Conservation (phyloP, 1,284 basidiomycete genomes). For the Leccinum colubrinum region DNA sequence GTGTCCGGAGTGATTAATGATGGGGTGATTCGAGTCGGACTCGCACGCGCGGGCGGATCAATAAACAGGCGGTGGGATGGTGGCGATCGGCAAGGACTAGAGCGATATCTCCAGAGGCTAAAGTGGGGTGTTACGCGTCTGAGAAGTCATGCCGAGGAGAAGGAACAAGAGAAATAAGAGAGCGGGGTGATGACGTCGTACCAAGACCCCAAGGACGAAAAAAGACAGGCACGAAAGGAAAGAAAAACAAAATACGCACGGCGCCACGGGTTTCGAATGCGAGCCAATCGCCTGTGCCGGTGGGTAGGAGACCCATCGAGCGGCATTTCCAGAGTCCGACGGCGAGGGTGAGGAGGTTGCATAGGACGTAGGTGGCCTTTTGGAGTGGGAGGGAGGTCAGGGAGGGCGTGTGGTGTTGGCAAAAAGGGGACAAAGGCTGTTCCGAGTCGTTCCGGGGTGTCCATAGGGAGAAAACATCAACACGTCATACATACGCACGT, state of each 20-base stretch:
- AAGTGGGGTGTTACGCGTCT: neutral
- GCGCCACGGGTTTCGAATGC: slow-evolving; percentile 80
- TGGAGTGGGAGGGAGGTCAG: slow-evolving; percentile 58
- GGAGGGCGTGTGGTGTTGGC: slow-evolving; percentile 42
- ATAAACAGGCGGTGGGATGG: no score
- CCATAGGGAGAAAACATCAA: neutral
- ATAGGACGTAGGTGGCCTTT: slow-evolving; percentile 66
- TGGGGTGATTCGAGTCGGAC: no score
- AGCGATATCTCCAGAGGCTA: neutral
- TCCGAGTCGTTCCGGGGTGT: neutral
- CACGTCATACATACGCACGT: neutral
- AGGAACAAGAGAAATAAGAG: neutral
- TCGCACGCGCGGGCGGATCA: no score
- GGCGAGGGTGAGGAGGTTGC: slow-evolving; percentile 71
- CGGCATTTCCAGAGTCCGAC: slow-evolving; percentile 90
- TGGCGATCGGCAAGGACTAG: slow-evolving; percentile 1
- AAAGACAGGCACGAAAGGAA: neutral
- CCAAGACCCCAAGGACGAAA: neutral
- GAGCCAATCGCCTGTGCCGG: slow-evolving; percentile 88
- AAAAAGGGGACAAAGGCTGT: slow-evolving; percentile 66
- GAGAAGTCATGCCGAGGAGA: neutral
- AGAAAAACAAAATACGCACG: slow-evolving; percentile 43
- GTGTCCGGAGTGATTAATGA: no score
- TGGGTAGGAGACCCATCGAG: slow-evolving; percentile 86
- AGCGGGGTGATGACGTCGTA: neutral